A percentile compares a stretch with the other conserved stretches of the same genome.
phyloP scores from a whole-genome alignment of 1,284 basidiomycete species.

The Omphalotus olearius region DNA sequence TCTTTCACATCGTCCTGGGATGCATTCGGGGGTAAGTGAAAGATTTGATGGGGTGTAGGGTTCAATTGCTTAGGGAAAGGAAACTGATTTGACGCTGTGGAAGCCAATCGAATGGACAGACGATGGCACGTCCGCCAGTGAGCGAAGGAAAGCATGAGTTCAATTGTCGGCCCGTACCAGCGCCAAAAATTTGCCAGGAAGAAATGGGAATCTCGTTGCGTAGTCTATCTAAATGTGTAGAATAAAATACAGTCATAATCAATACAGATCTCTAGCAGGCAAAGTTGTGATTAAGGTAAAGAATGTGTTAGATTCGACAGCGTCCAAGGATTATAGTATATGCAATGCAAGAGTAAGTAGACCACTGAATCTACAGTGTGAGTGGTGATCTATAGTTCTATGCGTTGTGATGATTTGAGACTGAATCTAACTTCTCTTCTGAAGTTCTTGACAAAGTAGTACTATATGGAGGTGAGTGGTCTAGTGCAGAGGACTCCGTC shows the following conservation, averaged over 20 bases:
- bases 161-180: background rate
- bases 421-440: conserved; percentile 11
- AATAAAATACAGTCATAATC: too few relatives aligned
- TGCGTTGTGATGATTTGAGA: background rate
- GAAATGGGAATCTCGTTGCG: too few relatives aligned
- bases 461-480: conserved; percentile 8
- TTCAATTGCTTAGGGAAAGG: conserved; percentile 46
- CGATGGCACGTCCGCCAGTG: background rate
- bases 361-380: too few relatives aligned
- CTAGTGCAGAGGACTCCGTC: conserved; percentile 12
- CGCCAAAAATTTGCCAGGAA: background rate
- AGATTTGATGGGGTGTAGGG: conserved; percentile 61
- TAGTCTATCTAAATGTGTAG: too few relatives aligned
- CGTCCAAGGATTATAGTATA: too few relatives aligned
- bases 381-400: too few relatives aligned
- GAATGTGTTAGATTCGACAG: too few relatives aligned
- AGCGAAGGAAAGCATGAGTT: background rate
- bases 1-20: conserved; percentile 53
- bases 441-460: conserved; percentile 11
- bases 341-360: too few relatives aligned
- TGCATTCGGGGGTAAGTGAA: conserved; percentile 53
- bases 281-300: too few relatives aligned
- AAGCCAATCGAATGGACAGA: background rate
- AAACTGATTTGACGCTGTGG: conserved; percentile 21
- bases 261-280: too few relatives aligned